Conservation (phyloP, 169 alveolate species). For the Plasmodium relictum region DNA sequence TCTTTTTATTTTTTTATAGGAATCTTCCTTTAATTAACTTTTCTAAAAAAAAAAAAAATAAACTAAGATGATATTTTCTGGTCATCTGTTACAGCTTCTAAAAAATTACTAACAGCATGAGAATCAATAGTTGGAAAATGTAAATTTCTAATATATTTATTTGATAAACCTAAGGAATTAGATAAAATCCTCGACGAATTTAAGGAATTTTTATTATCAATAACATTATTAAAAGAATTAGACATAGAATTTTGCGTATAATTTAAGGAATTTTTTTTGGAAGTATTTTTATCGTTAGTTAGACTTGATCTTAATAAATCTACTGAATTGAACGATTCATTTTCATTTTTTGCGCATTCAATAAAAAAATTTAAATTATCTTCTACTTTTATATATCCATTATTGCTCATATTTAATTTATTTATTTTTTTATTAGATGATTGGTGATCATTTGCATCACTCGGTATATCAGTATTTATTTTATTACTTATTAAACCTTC, state of each 20-base stretch:
- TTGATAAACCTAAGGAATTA: constrained; percentile 54
- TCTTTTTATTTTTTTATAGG: not conserved
- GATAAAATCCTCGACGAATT: constrained; percentile 44
- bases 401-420: constrained; percentile 5
- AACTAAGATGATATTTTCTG: constrained; percentile 50
- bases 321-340: constrained; percentile 29
- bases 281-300: constrained; percentile 2
- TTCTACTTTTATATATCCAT: constrained; percentile 16
- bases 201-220: not conserved
- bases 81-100: constrained; percentile 64
- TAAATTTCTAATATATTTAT: constrained; percentile 52
- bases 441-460: not conserved
- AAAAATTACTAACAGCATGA: constrained; percentile 42
- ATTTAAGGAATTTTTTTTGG: not conserved
- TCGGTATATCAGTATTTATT: not conserved
- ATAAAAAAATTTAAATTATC: constrained; percentile 49
- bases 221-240: constrained; percentile 14
- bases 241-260: not conserved
- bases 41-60: not conserved
- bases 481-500: constrained; percentile 28
- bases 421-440: not conserved
- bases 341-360: constrained; percentile 51
- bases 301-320: constrained; percentile 57
- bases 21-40: not conserved
- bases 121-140: constrained; percentile 40